Evolutionary conservation across 805 yeast genomes (phyloP).

Genomic region (Myxozyma mucilagina): DNA sequence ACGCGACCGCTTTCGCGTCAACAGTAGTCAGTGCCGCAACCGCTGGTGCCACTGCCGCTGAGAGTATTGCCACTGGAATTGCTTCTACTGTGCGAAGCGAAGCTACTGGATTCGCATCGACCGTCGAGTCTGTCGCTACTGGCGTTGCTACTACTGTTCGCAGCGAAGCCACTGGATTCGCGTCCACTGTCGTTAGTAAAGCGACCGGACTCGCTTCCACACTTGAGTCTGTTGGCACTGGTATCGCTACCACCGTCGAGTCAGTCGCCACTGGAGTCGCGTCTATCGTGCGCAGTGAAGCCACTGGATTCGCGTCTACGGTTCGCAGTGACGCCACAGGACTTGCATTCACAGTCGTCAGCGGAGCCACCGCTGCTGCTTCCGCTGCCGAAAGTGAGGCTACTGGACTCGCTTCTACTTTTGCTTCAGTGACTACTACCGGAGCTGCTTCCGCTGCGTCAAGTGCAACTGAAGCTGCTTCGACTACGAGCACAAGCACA

Average conservation of each 20-base stretch:
- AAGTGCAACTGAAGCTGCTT: background rate
- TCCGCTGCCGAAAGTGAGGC: constrained; percentile 1
- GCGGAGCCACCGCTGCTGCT: background rate
- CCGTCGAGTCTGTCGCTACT: background rate
- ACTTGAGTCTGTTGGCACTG: constrained; percentile 1
- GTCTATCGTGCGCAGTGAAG: background rate
- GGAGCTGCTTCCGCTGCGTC: background rate
- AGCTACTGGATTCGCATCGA: constrained; percentile 7
- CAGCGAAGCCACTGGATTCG: constrained; percentile 2
- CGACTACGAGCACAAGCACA: background rate
- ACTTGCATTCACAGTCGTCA: background rate
- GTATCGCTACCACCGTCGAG: background rate
- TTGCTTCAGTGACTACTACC: background rate
- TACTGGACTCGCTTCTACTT: background rate
- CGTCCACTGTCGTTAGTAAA: background rate
- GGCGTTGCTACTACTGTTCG: background rate
- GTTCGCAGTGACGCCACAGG: background rate
- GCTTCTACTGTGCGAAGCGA: background rate
- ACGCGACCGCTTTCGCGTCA: constrained; percentile 5
- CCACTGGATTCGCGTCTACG: background rate
- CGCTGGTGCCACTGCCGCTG: background rate
- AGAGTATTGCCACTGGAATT: background rate
- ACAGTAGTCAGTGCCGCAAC: background rate
- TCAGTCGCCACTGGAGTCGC: background rate
- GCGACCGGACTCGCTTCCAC: constrained; percentile 1